These are phyloP conservation scores for Didymella pomorum DNA, from an alignment of 2,329 filamentous ascomycete species.

Conservation along the genomic window DNA sequence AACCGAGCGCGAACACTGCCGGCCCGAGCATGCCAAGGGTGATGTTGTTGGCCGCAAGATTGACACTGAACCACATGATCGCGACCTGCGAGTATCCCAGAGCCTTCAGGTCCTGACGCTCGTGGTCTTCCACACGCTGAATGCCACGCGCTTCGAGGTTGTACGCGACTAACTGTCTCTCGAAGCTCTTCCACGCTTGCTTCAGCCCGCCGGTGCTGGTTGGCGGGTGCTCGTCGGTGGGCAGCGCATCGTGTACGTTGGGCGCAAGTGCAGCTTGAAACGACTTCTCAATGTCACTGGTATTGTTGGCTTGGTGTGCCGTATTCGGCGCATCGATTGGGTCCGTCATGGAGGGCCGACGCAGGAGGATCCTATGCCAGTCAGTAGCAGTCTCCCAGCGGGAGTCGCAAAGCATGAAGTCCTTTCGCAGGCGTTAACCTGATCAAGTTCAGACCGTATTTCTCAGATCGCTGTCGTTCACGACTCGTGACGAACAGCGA, in stretches of 20 bases:
- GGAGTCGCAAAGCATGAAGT: constrained; percentile 57
- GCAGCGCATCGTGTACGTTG: constrained; percentile 30
- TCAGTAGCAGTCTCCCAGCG: constrained; percentile 41
- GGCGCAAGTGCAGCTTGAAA: constrained; percentile 36
- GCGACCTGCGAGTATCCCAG: constrained; percentile 65
- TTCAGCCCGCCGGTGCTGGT: constrained; percentile 26
- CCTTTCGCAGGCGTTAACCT: constrained; percentile 63
- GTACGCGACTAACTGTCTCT: constrained; percentile 56
- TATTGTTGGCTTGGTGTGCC: constrained; percentile 8
- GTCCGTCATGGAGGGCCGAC: constrained; percentile 37
- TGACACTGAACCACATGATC: constrained; percentile 69
- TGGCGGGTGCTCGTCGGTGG: constrained; percentile 23
- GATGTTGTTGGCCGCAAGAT: constrained; percentile 69
- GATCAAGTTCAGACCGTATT: constrained; percentile 64
- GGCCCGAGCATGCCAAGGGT: constrained; percentile 71
- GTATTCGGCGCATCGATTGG: constrained; percentile 1
- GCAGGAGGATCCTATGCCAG: too few species aligned
- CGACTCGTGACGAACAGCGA: constrained; percentile 30
- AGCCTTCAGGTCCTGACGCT: constrained; percentile 61
- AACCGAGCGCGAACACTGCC: constrained; percentile 65
- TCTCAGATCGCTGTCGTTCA: constrained; percentile 59
- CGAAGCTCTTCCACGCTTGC: constrained; percentile 44
- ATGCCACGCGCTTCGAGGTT: constrained; percentile 69
- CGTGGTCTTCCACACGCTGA: constrained; percentile 63
- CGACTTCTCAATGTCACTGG: constrained; percentile 27